A percentile compares a stretch with the other conserved stretches of the same genome.
These are phyloP conservation scores for Fusarium clavum DNA, from an alignment of 2,329 filamentous ascomycete genomes.

Conservation along the genomic window DNA sequence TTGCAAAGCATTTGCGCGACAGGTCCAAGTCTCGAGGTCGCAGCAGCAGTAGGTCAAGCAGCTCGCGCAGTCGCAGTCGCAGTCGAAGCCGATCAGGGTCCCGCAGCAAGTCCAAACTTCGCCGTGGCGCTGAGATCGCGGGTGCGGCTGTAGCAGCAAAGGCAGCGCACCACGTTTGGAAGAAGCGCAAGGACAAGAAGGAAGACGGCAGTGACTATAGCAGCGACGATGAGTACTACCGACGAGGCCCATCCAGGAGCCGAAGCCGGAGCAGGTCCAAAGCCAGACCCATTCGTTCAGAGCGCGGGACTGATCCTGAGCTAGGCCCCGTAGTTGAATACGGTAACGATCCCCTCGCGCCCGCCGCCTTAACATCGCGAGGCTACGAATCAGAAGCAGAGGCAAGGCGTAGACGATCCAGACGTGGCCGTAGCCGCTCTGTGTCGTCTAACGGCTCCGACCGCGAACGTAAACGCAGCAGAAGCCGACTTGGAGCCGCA, in stretches of 20 bases:
- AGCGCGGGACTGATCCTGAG: slow-evolving; percentile 70
- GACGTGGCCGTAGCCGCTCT: slow-evolving; percentile 52
- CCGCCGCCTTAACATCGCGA: slow-evolving; percentile 51
- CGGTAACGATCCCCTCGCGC: slow-evolving; percentile 67
- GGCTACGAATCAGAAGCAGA: slow-evolving; percentile 64
- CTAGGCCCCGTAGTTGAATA: slow-evolving; percentile 75
- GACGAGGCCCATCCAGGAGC: slow-evolving; percentile 52
- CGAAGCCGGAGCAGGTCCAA: slow-evolving; percentile 63
- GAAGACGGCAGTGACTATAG: slow-evolving; percentile 58
- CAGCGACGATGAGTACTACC: slow-evolving; percentile 53
- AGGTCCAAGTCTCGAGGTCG: slow-evolving; percentile 58
- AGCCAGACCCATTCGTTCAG: slow-evolving; percentile 62
- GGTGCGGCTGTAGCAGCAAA: slow-evolving; percentile 70
- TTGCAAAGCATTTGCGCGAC: slow-evolving; percentile 68
- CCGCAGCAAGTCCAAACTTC: slow-evolving; percentile 60
- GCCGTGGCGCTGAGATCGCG: slow-evolving; percentile 69
- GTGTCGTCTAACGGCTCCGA: slow-evolving; percentile 50
- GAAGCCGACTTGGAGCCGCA: slow-evolving; percentile 65
- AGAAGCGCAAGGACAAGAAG: slow-evolving; percentile 71
- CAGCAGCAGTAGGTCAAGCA: slow-evolving; percentile 39
- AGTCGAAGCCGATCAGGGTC: slow-evolving; percentile 39
- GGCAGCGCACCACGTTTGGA: slow-evolving; percentile 70
- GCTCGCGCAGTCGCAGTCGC: slow-evolving; percentile 33
- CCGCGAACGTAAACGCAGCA: slow-evolving; percentile 61
- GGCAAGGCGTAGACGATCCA: slow-evolving; percentile 55